Percentiles rank a stretch among this genome's conserved stretches.
Conservation (phyloP, 345 rosid species). For the Lagerstroemia speciosa region DNA sequence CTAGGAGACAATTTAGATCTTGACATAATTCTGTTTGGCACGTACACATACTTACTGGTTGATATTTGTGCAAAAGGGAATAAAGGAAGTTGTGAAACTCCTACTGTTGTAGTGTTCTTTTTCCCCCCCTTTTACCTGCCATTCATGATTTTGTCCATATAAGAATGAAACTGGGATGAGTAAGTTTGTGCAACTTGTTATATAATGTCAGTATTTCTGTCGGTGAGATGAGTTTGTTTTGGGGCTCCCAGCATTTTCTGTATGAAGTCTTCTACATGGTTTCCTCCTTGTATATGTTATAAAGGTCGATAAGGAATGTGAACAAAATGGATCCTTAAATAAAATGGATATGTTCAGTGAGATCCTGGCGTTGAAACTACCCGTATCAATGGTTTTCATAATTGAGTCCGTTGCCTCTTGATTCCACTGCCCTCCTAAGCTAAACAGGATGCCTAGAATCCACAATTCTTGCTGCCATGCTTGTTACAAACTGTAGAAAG, state of each 20-base stretch:
- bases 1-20: background rate
- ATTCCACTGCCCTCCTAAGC: background rate
- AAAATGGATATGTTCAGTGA: background rate
- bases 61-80: background rate
- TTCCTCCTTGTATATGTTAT: background rate
- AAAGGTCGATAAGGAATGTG: background rate
- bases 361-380: background rate
- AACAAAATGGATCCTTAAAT: background rate
- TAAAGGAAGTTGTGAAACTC: too few relatives aligned
- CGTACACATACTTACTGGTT: background rate
- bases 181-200: too few relatives aligned
- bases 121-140: too few relatives aligned
- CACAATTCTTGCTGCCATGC: background rate
- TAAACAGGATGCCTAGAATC: background rate
- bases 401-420: background rate
- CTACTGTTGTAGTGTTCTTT: too few relatives aligned
- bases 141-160: background rate
- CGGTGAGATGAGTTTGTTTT: background rate
- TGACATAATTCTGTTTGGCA: constrained; percentile 3
- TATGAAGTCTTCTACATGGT: background rate
- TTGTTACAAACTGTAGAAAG: background rate
- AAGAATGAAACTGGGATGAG: background rate
- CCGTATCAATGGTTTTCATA: background rate
- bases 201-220: background rate
- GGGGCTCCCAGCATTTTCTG: background rate